These are phyloP conservation scores for Elasticomyces elasticus DNA, from an alignment of 495 filamentous ascomycete species.

Conservation along the genomic window DNA sequence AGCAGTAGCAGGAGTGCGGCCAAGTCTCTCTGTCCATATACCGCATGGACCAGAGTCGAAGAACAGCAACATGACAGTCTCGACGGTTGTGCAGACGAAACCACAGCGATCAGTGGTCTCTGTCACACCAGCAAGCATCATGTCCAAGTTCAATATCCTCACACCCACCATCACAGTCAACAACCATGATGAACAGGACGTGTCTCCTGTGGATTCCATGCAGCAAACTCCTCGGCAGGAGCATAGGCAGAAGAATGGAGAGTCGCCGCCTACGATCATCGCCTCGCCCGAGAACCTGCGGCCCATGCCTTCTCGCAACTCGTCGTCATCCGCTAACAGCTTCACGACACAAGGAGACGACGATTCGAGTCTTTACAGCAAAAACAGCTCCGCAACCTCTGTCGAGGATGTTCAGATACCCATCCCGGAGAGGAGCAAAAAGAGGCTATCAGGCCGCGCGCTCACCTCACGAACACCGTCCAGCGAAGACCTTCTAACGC, in stretches of 20 bases:
- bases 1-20: neutral
- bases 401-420: slow-evolving; percentile 7
- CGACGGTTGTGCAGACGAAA: neutral
- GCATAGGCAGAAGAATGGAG: neutral
- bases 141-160: slow-evolving; percentile 4
- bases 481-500: neutral
- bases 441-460: neutral
- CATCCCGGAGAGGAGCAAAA: slow-evolving; percentile 1
- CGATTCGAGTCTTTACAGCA: slow-evolving; percentile 12
- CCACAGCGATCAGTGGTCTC: neutral
- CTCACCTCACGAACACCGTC: neutral
- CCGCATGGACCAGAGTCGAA: neutral
- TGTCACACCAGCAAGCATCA: slow-evolving; percentile 5
- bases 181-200: neutral
- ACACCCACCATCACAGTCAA: neutral
- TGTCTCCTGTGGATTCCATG: neutral
- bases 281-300: neutral
- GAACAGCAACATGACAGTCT: neutral
- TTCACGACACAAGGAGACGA: slow-evolving; percentile 3
- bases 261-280: neutral
- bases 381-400: slow-evolving; percentile 22
- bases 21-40: slow-evolving; percentile 4
- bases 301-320: slow-evolving; percentile 1
- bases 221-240: neutral
- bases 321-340: slow-evolving; percentile 8